phyloP scores from a whole-genome alignment of 2,329 filamentous ascomycete genomes.

The Colletotrichum shisoi region DNA sequence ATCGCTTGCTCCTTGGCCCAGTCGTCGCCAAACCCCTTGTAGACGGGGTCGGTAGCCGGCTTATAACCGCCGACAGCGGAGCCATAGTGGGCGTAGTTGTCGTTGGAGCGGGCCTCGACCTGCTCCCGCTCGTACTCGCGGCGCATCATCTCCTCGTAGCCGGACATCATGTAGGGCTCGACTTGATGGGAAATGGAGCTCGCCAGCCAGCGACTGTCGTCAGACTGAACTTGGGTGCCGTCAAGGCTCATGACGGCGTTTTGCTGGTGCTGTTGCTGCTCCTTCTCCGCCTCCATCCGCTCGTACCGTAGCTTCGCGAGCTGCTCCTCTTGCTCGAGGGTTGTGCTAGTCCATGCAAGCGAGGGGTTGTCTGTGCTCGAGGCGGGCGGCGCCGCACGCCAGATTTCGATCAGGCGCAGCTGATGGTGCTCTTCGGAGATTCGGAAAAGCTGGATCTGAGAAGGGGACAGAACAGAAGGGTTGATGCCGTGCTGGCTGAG shows the following conservation, averaged over 20 bases:
- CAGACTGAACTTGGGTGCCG: slow-evolving; percentile 60
- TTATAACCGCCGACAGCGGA: slow-evolving; percentile 47
- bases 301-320: slow-evolving; percentile 70
- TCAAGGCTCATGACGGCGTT: slow-evolving; percentile 62
- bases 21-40: slow-evolving; percentile 54
- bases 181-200: slow-evolving; percentile 54
- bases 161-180: slow-evolving; percentile 85
- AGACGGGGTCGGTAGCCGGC: slow-evolving; percentile 72
- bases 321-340: slow-evolving; percentile 64
- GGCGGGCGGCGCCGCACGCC: slow-evolving; percentile 79
- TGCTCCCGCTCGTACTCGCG: slow-evolving; percentile 64
- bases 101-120: slow-evolving; percentile 49
- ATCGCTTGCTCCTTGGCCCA: slow-evolving; percentile 53
- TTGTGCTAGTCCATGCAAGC: slow-evolving; percentile 62
- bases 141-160: slow-evolving; percentile 75
- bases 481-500: slow-evolving; percentile 74
- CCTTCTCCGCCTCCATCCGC: slow-evolving; percentile 48
- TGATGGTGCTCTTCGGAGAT: slow-evolving; percentile 77
- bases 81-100: slow-evolving; percentile 57
- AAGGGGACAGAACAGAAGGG: slow-evolving; percentile 71
- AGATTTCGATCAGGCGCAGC: slow-evolving; percentile 79
- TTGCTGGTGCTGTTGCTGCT: slow-evolving; percentile 48
- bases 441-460: slow-evolving; percentile 80
- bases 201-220: slow-evolving; percentile 62
- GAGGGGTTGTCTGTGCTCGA: slow-evolving; percentile 63